Percentiles rank a stretch among this genome's conserved stretches.
phyloP scores from a whole-genome alignment of 139 green algal species.

The Medakamo hakoo region DNA sequence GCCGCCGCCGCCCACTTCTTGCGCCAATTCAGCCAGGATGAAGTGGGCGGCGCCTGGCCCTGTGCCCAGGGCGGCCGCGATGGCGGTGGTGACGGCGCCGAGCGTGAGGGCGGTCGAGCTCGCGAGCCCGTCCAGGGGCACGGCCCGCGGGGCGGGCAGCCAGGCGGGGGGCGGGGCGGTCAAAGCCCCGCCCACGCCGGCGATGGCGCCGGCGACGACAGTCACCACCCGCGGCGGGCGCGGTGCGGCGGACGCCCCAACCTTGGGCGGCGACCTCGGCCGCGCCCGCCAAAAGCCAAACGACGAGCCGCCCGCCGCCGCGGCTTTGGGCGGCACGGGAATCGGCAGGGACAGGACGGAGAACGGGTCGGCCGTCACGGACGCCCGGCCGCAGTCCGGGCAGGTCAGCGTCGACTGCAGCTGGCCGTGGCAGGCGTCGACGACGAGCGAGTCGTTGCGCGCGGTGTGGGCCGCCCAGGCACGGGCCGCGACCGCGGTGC shows the following conservation, averaged over 20 bases:
- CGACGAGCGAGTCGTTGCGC: slow-evolving; percentile 80
- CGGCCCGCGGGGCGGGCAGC: no score
- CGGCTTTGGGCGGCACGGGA: slow-evolving; percentile 35
- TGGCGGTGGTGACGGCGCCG: slow-evolving; percentile 1
- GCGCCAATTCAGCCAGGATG: no score
- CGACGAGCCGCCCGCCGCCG: no score
- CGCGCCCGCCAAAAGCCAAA: no score
- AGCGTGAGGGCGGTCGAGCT: background rate
- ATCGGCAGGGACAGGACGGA: slow-evolving; percentile 92
- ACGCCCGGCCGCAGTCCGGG: slow-evolving; percentile 51
- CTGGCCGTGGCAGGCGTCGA: slow-evolving; percentile 71
- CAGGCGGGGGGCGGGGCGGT: slow-evolving; percentile 7
- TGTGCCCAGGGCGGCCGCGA: background rate
- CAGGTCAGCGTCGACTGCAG: slow-evolving; percentile 58
- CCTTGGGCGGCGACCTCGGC: no score
- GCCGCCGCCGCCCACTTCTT: no score
- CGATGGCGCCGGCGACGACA: slow-evolving; percentile 25
- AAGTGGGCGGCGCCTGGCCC: background rate
- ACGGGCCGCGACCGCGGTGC: slow-evolving; percentile 62
- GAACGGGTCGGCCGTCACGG: slow-evolving; percentile 88
- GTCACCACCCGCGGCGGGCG: slow-evolving; percentile 12
- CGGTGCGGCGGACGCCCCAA: slow-evolving; percentile 36
- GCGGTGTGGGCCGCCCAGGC: slow-evolving; percentile 65
- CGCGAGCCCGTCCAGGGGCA: background rate
- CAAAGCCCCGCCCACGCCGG: slow-evolving; percentile 27